Conservation (phyloP, 257 asterid species). For the Plantago major region DNA sequence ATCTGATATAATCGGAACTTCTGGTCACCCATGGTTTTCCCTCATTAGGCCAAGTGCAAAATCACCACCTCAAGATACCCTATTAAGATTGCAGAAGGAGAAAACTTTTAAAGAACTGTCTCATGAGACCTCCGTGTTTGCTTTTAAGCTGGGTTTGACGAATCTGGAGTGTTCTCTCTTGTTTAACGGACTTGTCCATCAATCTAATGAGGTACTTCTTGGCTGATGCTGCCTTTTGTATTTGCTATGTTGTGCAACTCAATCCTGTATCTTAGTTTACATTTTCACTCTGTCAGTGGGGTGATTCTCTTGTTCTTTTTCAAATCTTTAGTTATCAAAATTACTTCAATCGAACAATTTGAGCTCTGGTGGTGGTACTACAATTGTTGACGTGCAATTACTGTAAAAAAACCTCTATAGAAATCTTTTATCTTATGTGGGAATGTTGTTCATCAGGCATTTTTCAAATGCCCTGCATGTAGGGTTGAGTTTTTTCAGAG, state of each 20-base stretch:
- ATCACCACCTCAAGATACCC: conserved; percentile 84
- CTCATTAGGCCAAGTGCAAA: conserved; percentile 66
- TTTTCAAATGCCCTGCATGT: too few species aligned
- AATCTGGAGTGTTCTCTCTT: conserved; percentile 76
- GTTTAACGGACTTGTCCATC: conserved; percentile 95
- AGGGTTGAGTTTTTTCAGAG: not conserved
- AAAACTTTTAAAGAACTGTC: conserved; percentile 54
- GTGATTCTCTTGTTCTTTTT: too few species aligned
- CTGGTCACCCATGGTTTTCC: conserved; percentile 23
- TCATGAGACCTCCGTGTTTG: conserved; percentile 75
- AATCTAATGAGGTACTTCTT: conserved; percentile 70
- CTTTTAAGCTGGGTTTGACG: conserved; percentile 75
- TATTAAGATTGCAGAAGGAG: conserved; percentile 74
- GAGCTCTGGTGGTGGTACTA: not conserved
- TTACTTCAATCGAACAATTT: not conserved
- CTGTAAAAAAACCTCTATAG: too few species aligned
- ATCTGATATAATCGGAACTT: not conserved
- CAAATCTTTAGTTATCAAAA: too few species aligned
- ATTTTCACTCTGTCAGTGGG: too few species aligned
- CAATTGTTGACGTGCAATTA: not conserved
- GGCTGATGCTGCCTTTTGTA: conserved; percentile 8
- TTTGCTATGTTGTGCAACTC: conserved; percentile 14
- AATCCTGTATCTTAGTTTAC: conserved; percentile 1
- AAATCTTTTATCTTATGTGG: too few species aligned
- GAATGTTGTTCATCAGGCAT: too few species aligned